A percentile compares a stretch with the other conserved stretches of the same genome.
These are phyloP conservation scores for Albizia julibrissin DNA, from an alignment of 306 rosid species.

Conservation along the genomic window DNA sequence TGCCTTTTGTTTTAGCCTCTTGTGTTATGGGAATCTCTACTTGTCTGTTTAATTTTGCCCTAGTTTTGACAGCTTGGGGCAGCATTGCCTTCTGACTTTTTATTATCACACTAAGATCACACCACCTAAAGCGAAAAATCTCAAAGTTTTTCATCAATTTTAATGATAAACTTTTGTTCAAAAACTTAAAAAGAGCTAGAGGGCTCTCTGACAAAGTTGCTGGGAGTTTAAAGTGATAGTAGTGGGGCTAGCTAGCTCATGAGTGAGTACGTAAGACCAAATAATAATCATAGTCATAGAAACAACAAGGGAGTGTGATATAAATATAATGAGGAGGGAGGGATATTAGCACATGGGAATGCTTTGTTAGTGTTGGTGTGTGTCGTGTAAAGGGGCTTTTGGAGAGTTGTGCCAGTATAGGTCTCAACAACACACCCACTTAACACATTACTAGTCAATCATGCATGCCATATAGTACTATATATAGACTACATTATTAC, in stretches of 20 bases:
- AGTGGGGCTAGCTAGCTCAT: not conserved
- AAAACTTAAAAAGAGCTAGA: not conserved
- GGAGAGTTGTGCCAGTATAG: constrained; percentile 40
- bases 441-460: constrained; percentile 19
- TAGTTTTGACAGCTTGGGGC: not conserved
- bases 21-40: not conserved
- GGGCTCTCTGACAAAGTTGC: constrained; percentile 34
- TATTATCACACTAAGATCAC: not conserved
- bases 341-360: constrained; percentile 60
- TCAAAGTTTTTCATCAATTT: constrained; percentile 4
- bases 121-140: not conserved
- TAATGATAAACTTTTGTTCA: not conserved
- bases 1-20: not conserved
- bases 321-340: not conserved
- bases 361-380: constrained; percentile 40
- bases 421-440: constrained; percentile 6
- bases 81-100: not conserved
- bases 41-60: not conserved
- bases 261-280: constrained; percentile 20
- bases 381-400: constrained; percentile 41
- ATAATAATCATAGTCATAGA: constrained; percentile 23
- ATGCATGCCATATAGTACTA: constrained; percentile 34
- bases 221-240: constrained; percentile 33
- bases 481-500: no score
- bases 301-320: not conserved